Conservation (phyloP, 2,329 filamentous ascomycete genomes). For the Polytolypa hystricis region DNA sequence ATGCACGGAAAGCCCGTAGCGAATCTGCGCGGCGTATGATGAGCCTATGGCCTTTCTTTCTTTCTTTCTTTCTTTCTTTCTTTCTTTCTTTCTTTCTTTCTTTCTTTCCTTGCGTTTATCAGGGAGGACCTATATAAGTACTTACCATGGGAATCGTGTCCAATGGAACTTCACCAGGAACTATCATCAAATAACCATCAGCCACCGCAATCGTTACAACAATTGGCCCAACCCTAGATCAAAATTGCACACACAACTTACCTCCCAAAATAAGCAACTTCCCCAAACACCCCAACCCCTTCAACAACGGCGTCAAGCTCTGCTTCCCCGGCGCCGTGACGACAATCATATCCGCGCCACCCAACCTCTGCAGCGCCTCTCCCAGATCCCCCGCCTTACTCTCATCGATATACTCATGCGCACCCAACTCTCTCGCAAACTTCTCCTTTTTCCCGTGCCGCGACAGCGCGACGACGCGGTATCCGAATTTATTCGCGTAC, state of each 20-base stretch:
- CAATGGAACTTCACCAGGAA: slow-evolving; percentile 15
- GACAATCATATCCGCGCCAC: slow-evolving; percentile 26
- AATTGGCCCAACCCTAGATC: no score
- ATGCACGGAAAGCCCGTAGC: slow-evolving; percentile 37
- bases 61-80: no score
- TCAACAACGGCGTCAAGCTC: slow-evolving; percentile 24
- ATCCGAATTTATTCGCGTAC: slow-evolving; percentile 42
- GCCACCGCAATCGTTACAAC: no score
- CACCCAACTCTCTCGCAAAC: slow-evolving; percentile 44
- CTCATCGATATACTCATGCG: slow-evolving; percentile 44
- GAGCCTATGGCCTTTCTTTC: no score
- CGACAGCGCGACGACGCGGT: slow-evolving; percentile 41
- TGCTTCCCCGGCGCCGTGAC: slow-evolving; percentile 27
- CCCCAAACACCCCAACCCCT: slow-evolving; percentile 25
- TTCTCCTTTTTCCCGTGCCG: slow-evolving; percentile 41
- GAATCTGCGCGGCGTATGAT: slow-evolving; percentile 17
- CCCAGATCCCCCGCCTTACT: slow-evolving; percentile 26
- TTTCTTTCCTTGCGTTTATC: slow-evolving; percentile 1
- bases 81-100: no score
- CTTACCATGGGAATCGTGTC: slow-evolving; percentile 9
- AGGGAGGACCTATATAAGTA: not conserved
- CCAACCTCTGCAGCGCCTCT: slow-evolving; percentile 25
- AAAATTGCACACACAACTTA: slow-evolving; percentile 5
- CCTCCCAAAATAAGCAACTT: slow-evolving; percentile 26
- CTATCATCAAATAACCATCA: not conserved